Percentiles rank a stretch among this genome's conserved stretches.
Conservation (phyloP, 2,329 filamentous ascomycete species). For the Colletotrichum lentis region DNA sequence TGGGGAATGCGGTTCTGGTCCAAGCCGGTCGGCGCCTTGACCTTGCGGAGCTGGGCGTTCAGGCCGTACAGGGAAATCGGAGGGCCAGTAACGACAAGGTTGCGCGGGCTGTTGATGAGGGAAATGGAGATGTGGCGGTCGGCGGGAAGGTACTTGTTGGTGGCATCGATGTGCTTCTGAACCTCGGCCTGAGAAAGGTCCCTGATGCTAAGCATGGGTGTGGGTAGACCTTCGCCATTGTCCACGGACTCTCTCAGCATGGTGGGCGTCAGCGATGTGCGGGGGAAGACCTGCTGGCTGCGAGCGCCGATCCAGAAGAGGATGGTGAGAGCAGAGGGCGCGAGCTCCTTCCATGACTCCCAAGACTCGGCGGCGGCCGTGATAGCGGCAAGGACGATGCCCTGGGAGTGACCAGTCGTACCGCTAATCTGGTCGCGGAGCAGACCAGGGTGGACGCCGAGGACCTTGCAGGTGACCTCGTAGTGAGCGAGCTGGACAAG, state of each 20-base stretch:
- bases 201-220: constrained; percentile 97
- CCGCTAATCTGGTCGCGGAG: constrained; percentile 85
- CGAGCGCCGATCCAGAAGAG: constrained; percentile 98
- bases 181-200: constrained; percentile 88
- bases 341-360: constrained; percentile 86
- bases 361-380: constrained; percentile 91
- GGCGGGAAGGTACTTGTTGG: constrained; percentile 92
- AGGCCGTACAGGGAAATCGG: constrained; percentile 96
- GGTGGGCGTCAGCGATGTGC: constrained; percentile 89
- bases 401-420: constrained; percentile 95
- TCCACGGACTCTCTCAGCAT: constrained; percentile 93
- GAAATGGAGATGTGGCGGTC: constrained; percentile 96
- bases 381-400: constrained; percentile 90
- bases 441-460: constrained; percentile 89
- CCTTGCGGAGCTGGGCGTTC: constrained; percentile 92
- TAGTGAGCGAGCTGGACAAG: constrained; percentile 97
- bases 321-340: constrained; percentile 83
- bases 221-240: constrained; percentile 92
- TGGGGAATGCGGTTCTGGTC: constrained; percentile 95
- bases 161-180: constrained; percentile 95
- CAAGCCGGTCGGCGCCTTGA: constrained; percentile 95
- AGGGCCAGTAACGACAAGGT: constrained; percentile 95
- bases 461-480: constrained; percentile 88
- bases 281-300: constrained; percentile 96
- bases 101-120: constrained; percentile 94